A percentile compares a stretch with the other conserved stretches of the same genome.
These are phyloP conservation scores for Carex pumila DNA, from an alignment of 176 grass and related monocot genomes.

Conservation along the genomic window DNA sequence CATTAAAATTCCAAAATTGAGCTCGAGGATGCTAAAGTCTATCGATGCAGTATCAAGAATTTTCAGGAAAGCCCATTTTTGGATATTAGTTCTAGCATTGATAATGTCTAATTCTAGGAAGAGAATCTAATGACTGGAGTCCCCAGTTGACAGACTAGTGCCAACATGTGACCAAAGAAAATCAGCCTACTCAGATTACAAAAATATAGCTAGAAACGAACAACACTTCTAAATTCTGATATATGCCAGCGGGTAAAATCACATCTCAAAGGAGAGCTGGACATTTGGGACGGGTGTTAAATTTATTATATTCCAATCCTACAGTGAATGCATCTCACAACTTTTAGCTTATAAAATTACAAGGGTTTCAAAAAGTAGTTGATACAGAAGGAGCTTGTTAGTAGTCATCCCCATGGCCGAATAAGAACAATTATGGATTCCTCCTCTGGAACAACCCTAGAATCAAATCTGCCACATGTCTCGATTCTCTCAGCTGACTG, in stretches of 20 bases:
- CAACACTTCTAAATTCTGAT: background rate
- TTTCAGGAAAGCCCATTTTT: background rate
- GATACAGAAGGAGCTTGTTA: conserved; percentile 72
- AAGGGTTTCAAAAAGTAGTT: background rate
- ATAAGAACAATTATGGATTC: conserved; percentile 66
- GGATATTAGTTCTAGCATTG: no score
- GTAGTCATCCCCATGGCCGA: conserved; percentile 92
- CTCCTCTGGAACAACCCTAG: conserved; percentile 73
- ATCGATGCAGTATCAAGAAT: background rate
- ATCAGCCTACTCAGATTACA: background rate
- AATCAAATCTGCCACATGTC: conserved; percentile 71
- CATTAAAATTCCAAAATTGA: background rate
- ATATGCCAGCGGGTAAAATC: background rate
- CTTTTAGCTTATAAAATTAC: background rate
- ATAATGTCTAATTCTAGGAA: background rate
- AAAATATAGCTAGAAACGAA: background rate
- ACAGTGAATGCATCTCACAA: background rate
- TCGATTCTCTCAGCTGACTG: conserved; percentile 70
- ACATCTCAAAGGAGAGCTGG: background rate
- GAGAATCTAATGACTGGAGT: background rate
- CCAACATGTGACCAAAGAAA: background rate
- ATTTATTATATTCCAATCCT: background rate
- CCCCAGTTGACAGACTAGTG: background rate
- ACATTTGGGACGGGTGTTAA: background rate
- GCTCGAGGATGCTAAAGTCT: background rate